Evolutionary conservation across 2,329 filamentous ascomycete species (phyloP).

Genomic region (Colletotrichum tamarilloi): DNA sequence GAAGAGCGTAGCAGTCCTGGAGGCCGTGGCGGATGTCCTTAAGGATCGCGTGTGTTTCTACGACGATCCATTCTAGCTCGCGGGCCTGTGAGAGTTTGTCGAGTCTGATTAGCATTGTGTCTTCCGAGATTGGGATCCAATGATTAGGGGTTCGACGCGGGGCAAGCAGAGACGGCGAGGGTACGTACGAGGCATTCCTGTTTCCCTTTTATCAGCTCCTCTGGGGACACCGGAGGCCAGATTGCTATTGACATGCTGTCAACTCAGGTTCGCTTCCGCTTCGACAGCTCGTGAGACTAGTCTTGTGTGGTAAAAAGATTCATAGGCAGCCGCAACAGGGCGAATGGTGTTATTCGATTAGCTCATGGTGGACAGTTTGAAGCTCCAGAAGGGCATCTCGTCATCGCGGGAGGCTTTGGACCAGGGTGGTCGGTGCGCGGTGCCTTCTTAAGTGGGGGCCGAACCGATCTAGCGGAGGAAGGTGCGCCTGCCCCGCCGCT

Average conservation of each 20-base stretch:
- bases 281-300: not conserved
- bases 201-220: slow-evolving; percentile 61
- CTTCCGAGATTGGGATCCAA: not conserved
- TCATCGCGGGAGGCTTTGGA: slow-evolving; percentile 22
- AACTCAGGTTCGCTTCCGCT: not conserved
- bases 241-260: slow-evolving; percentile 66
- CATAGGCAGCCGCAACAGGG: slow-evolving; percentile 24
- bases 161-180: not conserved
- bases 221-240: slow-evolving; percentile 65
- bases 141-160: too few species aligned
- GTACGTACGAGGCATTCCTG: slow-evolving; percentile 62
- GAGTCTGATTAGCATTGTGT: slow-evolving; percentile 44
- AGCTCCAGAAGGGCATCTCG: slow-evolving; percentile 15
- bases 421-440: not conserved
- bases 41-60: slow-evolving; percentile 60
- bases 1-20: slow-evolving; percentile 87
- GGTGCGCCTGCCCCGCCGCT: not conserved
- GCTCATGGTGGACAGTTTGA: slow-evolving; percentile 22
- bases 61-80: slow-evolving; percentile 66
- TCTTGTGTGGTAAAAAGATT: not conserved
- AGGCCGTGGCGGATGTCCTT: slow-evolving; percentile 72
- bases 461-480: not conserved
- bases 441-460: not conserved
- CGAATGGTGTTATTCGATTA: not conserved
- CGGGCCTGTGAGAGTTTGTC: slow-evolving; percentile 51